These are phyloP conservation scores for Asterophora parasitica DNA, from an alignment of 768 basidiomycete genomes.

Conservation along the genomic window DNA sequence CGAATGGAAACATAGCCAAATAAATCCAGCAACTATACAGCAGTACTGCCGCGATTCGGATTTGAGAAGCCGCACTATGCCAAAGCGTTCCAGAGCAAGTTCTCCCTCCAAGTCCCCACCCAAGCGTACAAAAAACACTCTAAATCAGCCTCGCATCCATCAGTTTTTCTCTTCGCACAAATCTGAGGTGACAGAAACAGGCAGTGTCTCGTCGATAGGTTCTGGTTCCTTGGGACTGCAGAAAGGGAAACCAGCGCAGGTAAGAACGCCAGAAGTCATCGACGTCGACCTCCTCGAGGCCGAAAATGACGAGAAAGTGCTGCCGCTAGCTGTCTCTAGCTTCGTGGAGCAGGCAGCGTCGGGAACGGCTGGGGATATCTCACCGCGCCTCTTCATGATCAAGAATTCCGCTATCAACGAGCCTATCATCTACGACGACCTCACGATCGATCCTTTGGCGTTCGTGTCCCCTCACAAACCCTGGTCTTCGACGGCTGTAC, in stretches of 20 bases:
- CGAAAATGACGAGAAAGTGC: background rate
- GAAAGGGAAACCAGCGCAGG: background rate
- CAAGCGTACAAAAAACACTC: constrained; percentile 1
- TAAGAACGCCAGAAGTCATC: constrained; percentile 3
- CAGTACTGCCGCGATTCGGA: no score
- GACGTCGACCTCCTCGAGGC: constrained; percentile 9
- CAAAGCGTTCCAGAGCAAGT: constrained; percentile 4
- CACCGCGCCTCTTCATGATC: background rate
- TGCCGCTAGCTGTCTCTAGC: background rate
- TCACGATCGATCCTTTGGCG: constrained; percentile 45
- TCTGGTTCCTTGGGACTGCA: background rate
- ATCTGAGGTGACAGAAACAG: background rate
- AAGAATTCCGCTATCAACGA: background rate
- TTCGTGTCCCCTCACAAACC: constrained; percentile 41
- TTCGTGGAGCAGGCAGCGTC: background rate
- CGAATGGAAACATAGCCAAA: constrained; percentile 2
- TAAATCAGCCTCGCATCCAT: constrained; percentile 7
- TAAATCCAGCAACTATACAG: background rate
- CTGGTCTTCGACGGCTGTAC: constrained; percentile 42
- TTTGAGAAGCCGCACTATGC: no score
- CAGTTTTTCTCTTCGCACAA: constrained; percentile 9
- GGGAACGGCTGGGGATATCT: background rate
- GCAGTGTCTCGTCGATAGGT: background rate
- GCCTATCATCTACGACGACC: constrained; percentile 13
- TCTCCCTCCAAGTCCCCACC: background rate